phyloP scores from a whole-genome alignment of 1,284 basidiomycete species.

The Cryptococcus hybrid region DNA sequence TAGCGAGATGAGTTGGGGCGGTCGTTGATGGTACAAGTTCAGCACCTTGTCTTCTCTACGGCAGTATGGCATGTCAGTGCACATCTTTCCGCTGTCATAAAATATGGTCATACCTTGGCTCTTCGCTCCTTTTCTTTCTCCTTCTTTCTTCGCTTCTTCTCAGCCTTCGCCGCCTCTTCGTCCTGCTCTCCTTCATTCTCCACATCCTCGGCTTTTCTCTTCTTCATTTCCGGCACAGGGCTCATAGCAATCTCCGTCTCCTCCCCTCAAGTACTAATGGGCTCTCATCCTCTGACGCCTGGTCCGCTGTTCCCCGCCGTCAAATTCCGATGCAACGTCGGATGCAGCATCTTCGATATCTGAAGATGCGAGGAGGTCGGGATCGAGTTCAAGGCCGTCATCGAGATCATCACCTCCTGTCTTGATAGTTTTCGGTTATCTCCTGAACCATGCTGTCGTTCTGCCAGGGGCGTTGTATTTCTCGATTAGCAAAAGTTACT shows the following conservation, averaged over 20 bases:
- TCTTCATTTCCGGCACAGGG: slow-evolving; percentile 12
- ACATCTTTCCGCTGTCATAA: too few species aligned
- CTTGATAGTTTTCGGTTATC: slow-evolving; percentile 5
- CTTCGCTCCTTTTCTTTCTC: slow-evolving; percentile 37
- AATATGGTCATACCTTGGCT: slow-evolving; percentile 15
- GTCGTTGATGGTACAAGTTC: slow-evolving; percentile 3
- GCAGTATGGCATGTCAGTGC: neutral
- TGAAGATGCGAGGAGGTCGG: slow-evolving; percentile 25
- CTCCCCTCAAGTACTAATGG: slow-evolving; percentile 15
- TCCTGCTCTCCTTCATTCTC: slow-evolving; percentile 11
- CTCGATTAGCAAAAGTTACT: neutral
- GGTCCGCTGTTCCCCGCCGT: slow-evolving; percentile 19
- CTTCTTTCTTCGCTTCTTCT: slow-evolving; percentile 32
- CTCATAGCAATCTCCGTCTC: slow-evolving; percentile 12
- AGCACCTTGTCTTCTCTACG: slow-evolving; percentile 1
- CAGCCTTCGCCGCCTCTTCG: slow-evolving; percentile 18
- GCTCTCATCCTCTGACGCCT: slow-evolving; percentile 24
- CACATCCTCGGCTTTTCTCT: slow-evolving; percentile 15
- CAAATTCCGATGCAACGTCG: slow-evolving; percentile 14
- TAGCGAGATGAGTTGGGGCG: slow-evolving; percentile 24
- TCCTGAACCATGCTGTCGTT: slow-evolving; percentile 10
- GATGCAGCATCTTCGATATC: slow-evolving; percentile 27
- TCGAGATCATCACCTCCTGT: slow-evolving; percentile 45
- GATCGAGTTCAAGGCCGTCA: slow-evolving; percentile 35
- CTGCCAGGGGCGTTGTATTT: too few species aligned